Evolutionary conservation across 805 yeast species (phyloP), one percentile per base, ranked within the genome.

Genomic region (Candida chauliodis): DNA sequence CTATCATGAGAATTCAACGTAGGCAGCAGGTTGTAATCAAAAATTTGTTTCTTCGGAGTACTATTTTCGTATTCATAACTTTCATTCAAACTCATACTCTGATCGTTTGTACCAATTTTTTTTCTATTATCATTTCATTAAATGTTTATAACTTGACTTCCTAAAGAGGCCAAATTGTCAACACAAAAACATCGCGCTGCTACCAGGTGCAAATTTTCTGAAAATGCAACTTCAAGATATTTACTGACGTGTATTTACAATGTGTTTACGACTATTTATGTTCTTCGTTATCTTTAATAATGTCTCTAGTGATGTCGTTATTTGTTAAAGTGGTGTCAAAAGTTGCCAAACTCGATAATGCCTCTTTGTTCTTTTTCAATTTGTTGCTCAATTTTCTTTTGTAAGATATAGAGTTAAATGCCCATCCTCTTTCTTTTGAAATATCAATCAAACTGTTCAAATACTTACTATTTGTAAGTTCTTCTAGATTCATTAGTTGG

Each of bases 361-460:
- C 61, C 13, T 47, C 46, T 18, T 42, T 42, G 11, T 46, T 52
- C 15, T 44, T 45, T 25, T 55, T 39, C 43, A 59, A 58, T 41
- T 50, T 58, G 19, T 41, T 37, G 23, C 55, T 53, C 3, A 44
- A 44, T 14, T 37, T 34, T 37, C 55, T 57, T 14, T 59, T 51
- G 39, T 64, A 65, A 8, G 48, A 53, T 26, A 57, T 52, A 4
- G 71, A 71, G 23, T 43, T 60, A 17, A 58, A 58, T 2, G 53
- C 51, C 73, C 73, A 68, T 8, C 55, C 43, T 19, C 59, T 44
- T 38, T 61, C 61, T 17, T 60, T 50, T 3, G 71, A 70, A 3
- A 67, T 64, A 14, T 38, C 34, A 38, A 54, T 59, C 2, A 68
- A 35, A 8, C 55, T 44, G 23, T 53, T 61, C 13, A 63, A 58